Percentiles rank a stretch among this genome's conserved stretches.
phyloP scores from a whole-genome alignment of 1,139 yeast genomes.

The Sugiyamaella neomexicana region DNA sequence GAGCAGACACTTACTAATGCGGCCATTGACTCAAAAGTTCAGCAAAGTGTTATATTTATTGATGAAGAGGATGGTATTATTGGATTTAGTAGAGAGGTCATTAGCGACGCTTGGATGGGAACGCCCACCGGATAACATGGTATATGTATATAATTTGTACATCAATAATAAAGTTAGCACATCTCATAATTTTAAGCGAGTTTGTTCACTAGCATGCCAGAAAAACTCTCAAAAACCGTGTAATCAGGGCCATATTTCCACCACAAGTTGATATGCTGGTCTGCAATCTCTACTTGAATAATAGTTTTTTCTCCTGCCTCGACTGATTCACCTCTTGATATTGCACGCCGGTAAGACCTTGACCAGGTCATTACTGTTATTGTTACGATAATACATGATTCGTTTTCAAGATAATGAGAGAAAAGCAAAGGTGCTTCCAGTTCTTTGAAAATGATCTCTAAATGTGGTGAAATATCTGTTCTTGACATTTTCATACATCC shows the following conservation, averaged over 20 bases:
- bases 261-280: conserved; percentile 15
- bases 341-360: conserved; percentile 11
- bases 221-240: conserved; percentile 28
- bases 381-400: neutral
- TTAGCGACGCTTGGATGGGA: neutral
- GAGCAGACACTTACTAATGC: conserved; percentile 7
- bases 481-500: neutral
- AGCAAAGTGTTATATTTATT: conserved; percentile 2
- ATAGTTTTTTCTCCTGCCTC: conserved; percentile 9
- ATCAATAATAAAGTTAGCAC: too few species aligned
- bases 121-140: neutral
- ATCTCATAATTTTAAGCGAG: neutral
- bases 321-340: conserved; percentile 6
- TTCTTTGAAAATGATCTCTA: neutral
- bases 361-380: conserved; percentile 6
- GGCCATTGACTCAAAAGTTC: conserved; percentile 1
- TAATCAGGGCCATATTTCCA: conserved; percentile 27
- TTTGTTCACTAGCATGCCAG: conserved; percentile 6
- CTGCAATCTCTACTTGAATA: neutral
- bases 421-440: neutral
- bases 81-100: neutral
- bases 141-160: neutral
- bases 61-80: conserved; percentile 3
- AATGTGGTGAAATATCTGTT: neutral
- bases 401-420: neutral